A percentile compares a stretch with the other conserved stretches of the same genome.
These are phyloP conservation scores for Myxozyma geophila DNA, from an alignment of 805 yeast species.

Conservation along the genomic window DNA sequence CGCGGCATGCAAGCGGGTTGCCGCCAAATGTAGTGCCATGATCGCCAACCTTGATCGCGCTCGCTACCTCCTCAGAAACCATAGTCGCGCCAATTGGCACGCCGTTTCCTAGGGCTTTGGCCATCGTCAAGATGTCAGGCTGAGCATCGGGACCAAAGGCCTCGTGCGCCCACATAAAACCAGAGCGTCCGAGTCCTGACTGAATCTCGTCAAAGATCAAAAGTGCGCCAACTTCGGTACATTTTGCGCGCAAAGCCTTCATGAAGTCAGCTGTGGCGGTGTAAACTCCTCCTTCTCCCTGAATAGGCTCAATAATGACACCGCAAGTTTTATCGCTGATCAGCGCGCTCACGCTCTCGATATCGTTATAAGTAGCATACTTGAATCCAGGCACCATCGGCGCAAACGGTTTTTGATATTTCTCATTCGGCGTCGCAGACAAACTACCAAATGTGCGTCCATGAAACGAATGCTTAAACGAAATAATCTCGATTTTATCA, in stretches of 20 bases:
- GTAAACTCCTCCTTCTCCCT: conserved; percentile 96
- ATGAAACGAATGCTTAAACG: conserved; percentile 91
- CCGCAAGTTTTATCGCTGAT: conserved; percentile 77
- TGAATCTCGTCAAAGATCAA: conserved; percentile 95
- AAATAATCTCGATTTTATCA: conserved; percentile 71
- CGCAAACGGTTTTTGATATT: conserved; percentile 88
- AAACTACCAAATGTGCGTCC: conserved; percentile 95
- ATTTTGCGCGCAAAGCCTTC: conserved; percentile 64
- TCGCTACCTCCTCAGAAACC: conserved; percentile 78
- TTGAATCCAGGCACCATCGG: conserved; percentile 91
- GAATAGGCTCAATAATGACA: conserved; percentile 94
- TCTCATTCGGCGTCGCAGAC: conserved; percentile 88
- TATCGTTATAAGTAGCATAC: conserved; percentile 65
- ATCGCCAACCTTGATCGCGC: conserved; percentile 80
- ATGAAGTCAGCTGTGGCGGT: conserved; percentile 69
- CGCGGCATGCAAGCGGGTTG: conserved; percentile 85
- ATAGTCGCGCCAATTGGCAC: conserved; percentile 94
- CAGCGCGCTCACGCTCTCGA: conserved; percentile 59
- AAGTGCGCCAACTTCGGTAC: conserved; percentile 69
- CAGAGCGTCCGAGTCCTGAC: conserved; percentile 94
- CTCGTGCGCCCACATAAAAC: conserved; percentile 90
- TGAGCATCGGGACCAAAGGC: conserved; percentile 76
- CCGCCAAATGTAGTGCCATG: conserved; percentile 99
- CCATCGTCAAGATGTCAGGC: conserved; percentile 93
- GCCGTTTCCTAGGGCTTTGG: conserved; percentile 96